Conservation (phyloP, 805 yeast genomes). For the Lipomyces spencermartinsiae region DNA sequence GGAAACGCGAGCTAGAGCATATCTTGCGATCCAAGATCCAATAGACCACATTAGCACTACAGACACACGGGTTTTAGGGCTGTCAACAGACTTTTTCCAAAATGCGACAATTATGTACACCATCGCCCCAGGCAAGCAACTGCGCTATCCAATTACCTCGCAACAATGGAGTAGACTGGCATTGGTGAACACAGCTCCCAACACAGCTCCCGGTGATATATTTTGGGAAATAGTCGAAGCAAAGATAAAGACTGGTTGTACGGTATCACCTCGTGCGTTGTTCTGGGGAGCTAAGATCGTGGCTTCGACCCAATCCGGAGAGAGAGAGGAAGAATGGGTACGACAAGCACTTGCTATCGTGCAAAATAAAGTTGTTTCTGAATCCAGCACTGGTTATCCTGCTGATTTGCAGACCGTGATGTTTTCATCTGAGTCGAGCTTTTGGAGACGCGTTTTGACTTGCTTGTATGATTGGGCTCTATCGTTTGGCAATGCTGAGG, state of each 20-base stretch:
- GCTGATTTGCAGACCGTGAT: not conserved
- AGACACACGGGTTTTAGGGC: constrained; percentile 19
- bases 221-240: constrained; percentile 14
- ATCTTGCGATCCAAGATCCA: constrained; percentile 2
- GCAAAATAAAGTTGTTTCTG: not conserved
- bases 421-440: not conserved
- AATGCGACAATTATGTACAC: constrained; percentile 22
- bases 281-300: constrained; percentile 20
- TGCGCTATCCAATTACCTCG: constrained; percentile 27
- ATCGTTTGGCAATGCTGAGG: constrained; percentile 1
- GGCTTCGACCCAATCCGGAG: constrained; percentile 5
- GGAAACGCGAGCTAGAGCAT: constrained; percentile 2
- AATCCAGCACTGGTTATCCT: not conserved
- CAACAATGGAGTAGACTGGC: constrained; percentile 21
- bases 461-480: constrained; percentile 7
- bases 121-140: constrained; percentile 19
- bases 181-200: not conserved
- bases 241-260: not conserved
- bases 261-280: constrained; percentile 18
- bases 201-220: not conserved
- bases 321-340: constrained; percentile 8
- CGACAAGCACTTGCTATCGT: not conserved
- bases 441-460: constrained; percentile 18
- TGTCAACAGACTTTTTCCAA: constrained; percentile 8
- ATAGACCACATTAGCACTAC: not conserved